These are phyloP conservation scores for Orbilia javanica DNA, from an alignment of 2,329 filamentous ascomycete species.

Conservation along the genomic window DNA sequence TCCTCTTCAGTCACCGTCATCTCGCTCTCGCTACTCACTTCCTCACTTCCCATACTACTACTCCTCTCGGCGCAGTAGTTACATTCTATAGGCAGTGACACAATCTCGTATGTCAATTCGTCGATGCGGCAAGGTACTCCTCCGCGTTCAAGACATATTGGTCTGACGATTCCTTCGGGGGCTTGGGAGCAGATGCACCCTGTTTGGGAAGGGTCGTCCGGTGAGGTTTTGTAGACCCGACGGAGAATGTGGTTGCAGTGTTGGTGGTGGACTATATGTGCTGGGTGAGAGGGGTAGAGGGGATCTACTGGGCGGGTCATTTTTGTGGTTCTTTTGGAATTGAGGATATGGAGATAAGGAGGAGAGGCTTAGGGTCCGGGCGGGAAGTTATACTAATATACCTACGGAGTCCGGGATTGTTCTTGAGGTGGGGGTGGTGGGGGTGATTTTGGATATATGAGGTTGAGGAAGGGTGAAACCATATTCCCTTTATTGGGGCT, in stretches of 20 bases:
- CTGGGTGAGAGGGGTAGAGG: conserved; percentile 37
- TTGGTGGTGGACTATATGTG: conserved; percentile 50
- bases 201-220: conserved; percentile 30
- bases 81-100: conserved; percentile 34
- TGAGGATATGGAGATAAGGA: too few species aligned
- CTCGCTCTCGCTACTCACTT: not conserved
- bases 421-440: too few species aligned
- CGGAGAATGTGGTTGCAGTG: conserved; percentile 45
- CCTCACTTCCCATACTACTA: not conserved
- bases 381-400: not conserved
- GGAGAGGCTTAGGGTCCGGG: too few species aligned
- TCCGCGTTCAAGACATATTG: conserved; percentile 35
- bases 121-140: conserved; percentile 47
- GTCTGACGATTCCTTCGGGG: conserved; percentile 39
- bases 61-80: conserved; percentile 35
- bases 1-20: not conserved
- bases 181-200: conserved; percentile 50
- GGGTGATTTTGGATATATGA: not conserved
- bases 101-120: conserved; percentile 48
- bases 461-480: not conserved
- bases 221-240: conserved; percentile 20
- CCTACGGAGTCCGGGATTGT: not conserved
- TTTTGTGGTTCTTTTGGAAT: not conserved
- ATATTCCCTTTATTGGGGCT: conserved; percentile 2
- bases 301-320: conserved; percentile 52